phyloP scores from a whole-genome alignment of 2,329 filamentous ascomycete genomes.

The Chaetoscypha palmicola region DNA sequence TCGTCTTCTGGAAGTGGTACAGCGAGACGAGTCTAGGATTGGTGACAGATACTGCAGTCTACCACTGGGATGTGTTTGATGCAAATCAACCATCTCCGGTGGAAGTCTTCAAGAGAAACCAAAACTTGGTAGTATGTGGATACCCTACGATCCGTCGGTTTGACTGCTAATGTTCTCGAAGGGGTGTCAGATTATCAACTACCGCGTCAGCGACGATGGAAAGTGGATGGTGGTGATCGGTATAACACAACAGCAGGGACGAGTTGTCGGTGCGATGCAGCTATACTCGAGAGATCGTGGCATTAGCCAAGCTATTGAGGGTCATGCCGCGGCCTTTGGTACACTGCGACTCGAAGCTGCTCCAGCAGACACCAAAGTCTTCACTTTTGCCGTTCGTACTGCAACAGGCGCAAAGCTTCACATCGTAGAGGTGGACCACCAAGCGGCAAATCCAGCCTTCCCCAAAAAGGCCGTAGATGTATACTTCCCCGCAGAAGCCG shows the following conservation, averaged over 20 bases:
- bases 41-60: constrained; percentile 85
- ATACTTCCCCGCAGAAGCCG: constrained; percentile 92
- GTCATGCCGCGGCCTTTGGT: constrained; percentile 91
- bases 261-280: constrained; percentile 94
- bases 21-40: constrained; percentile 81
- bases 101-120: constrained; percentile 92
- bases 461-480: constrained; percentile 95
- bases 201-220: constrained; percentile 88
- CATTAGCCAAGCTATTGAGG: constrained; percentile 96
- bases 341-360: constrained; percentile 84
- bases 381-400: constrained; percentile 91
- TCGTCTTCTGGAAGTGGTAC: constrained; percentile 99
- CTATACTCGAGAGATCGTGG: constrained; percentile 93
- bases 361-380: constrained; percentile 85
- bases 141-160: neutral
- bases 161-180: constrained; percentile 34
- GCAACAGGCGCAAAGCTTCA: constrained; percentile 90
- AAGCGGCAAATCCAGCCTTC: constrained; percentile 81
- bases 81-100: constrained; percentile 68
- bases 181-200: constrained; percentile 99
- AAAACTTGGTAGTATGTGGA: constrained; percentile 72
- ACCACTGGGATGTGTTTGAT: constrained; percentile 97
- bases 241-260: constrained; percentile 87
- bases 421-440: constrained; percentile 94
- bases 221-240: constrained; percentile 99